These are phyloP conservation scores for Sclerotinia minor DNA, from an alignment of 2,329 filamentous ascomycete species.

Conservation along the genomic window DNA sequence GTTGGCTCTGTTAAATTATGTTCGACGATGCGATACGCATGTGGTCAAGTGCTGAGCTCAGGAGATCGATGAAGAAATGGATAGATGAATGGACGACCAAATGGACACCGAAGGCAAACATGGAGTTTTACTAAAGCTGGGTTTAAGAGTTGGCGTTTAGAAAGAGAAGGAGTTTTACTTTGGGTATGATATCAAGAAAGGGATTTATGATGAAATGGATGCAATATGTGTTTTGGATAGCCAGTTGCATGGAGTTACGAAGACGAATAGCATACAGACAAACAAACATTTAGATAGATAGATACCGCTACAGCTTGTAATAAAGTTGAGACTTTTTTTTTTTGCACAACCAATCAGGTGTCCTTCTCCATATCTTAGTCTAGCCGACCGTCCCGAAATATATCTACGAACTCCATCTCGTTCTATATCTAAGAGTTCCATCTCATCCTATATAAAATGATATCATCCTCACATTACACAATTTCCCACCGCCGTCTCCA, in stretches of 20 bases:
- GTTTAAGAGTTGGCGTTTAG: not conserved
- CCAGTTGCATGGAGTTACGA: not conserved
- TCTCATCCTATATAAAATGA: not conserved
- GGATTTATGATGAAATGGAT: not conserved
- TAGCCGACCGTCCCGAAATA: not conserved
- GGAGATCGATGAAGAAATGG: not conserved
- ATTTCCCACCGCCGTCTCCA: constrained; percentile 51
- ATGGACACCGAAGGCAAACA: not conserved
- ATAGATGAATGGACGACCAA: not conserved
- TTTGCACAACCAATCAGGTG: not conserved
- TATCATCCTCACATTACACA: constrained; percentile 27
- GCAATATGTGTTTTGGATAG: not conserved
- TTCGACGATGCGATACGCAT: not conserved
- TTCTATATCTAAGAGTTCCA: not conserved
- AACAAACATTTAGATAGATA: not conserved
- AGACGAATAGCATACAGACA: not conserved
- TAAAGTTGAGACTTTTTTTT: not conserved
- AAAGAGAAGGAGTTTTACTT: not conserved
- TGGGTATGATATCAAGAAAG: not conserved
- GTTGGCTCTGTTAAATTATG: not conserved
- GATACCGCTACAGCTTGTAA: not conserved
- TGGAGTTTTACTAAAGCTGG: constrained; percentile 1
- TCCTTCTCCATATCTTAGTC: not conserved
- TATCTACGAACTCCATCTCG: not conserved
- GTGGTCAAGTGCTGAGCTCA: constrained; percentile 17